Evolutionary conservation across 73 alveolate genomes (phyloP).

Genomic region (Symbiodinium natans): DNA sequence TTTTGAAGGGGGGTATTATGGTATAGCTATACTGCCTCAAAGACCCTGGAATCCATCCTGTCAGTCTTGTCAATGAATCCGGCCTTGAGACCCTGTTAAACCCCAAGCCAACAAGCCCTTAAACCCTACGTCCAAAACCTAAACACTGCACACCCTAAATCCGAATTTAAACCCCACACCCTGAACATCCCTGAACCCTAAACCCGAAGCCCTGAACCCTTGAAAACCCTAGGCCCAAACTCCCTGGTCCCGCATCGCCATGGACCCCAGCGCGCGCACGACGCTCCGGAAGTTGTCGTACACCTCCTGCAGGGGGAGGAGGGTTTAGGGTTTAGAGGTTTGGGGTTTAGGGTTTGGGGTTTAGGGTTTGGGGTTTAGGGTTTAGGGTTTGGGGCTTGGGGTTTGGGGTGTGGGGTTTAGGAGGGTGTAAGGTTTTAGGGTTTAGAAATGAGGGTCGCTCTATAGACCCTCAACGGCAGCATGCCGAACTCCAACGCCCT

Average conservation of each 20-base stretch:
- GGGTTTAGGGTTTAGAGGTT: neutral
- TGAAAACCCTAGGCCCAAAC: neutral
- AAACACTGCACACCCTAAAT: neutral
- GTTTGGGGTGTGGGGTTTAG: neutral
- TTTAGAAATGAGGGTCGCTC: too few species aligned
- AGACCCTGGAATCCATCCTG: too few species aligned
- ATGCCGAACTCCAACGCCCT: too few species aligned
- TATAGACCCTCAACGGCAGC: too few species aligned
- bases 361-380: neutral
- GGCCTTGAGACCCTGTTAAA: too few species aligned
- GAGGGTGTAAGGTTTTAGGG: too few species aligned
- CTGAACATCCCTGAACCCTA: neutral
- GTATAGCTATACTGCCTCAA: too few species aligned
- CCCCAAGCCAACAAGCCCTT: too few species aligned
- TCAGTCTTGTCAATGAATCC: too few species aligned
- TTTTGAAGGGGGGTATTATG: too few species aligned
- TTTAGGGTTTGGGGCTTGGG: neutral
- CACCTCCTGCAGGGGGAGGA: constrained; percentile 27
- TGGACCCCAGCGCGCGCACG: constrained; percentile 44
- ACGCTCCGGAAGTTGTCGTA: constrained; percentile 64
- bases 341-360: neutral
- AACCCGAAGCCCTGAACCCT: neutral
- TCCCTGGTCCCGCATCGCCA: constrained; percentile 20
- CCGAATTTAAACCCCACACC: neutral
- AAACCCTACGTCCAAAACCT: too few species aligned